Percentiles rank a stretch among this genome's conserved stretches.
Evolutionary conservation across 2,329 filamentous ascomycete genomes (phyloP).

Genomic region (Epichloe sp.): DNA sequence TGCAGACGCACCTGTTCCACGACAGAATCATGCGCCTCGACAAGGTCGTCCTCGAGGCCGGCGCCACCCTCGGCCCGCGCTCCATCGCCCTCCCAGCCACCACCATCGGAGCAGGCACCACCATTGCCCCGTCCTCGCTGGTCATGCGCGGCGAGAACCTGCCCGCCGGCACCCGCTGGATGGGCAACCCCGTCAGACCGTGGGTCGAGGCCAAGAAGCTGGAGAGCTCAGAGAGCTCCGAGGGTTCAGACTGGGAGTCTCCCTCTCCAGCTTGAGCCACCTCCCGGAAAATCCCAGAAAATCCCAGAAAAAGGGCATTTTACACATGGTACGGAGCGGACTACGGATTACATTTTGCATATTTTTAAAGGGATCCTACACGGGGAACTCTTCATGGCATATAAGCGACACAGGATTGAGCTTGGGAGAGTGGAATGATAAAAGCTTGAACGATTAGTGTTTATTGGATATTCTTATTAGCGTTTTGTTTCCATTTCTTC

Average conservation of each 20-base stretch:
- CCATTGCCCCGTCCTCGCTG: constrained; percentile 9
- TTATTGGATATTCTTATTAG: not conserved
- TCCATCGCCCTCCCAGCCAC: constrained; percentile 11
- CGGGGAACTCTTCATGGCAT: not conserved
- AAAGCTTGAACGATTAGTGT: not conserved
- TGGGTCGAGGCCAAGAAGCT: constrained; percentile 6
- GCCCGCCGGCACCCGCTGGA: constrained; percentile 10
- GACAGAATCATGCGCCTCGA: constrained; percentile 12
- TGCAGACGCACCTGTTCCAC: constrained; percentile 13
- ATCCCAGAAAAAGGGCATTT: not conserved
- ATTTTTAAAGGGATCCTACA: not conserved
- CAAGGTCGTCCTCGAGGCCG: constrained; percentile 8
- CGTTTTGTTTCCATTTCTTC: not conserved
- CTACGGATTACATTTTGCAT: not conserved
- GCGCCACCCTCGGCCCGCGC: constrained; percentile 10
- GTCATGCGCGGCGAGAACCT: constrained; percentile 13
- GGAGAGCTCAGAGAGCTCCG: constrained; percentile 1
- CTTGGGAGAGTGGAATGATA: not conserved
- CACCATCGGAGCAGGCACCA: constrained; percentile 9
- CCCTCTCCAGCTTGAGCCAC: not conserved
- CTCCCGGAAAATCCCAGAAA: not conserved
- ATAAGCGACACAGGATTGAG: not conserved
- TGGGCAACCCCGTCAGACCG: constrained; percentile 10
- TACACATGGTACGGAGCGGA: not conserved
- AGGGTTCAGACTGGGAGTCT: constrained; percentile 4